Evolutionary conservation across 371 early-diverging fungal genomes (phyloP), one percentile per base, ranked within the genome.

Genomic region (Mycotypha africana): DNA sequence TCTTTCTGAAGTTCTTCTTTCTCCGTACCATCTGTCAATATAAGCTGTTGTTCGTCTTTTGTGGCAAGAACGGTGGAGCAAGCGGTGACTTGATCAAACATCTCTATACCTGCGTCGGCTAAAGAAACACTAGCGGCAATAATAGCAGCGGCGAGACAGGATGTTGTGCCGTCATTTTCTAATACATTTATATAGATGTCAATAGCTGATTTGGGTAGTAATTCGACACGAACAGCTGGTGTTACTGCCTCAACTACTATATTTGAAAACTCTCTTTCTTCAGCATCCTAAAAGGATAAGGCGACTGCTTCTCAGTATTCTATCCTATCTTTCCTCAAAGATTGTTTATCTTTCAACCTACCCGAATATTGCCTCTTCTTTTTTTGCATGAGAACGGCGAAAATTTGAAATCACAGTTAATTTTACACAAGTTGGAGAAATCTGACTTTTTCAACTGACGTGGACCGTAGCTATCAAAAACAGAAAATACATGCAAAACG

Each of bases 101-200:
- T 89, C 60, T 96, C 94, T 35, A 97, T 92, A 16, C 94, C 95
- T 2, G 95, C 95, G 64, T 95, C 92, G 60, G 88, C 92, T 20
- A 97, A 60, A 0, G 95, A 95, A 5, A 87, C 77, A 8, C 91
- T 86, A 4, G 94, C 89, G 33, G 85, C 88, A 22, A 88, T 85
- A 42, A 96, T 86, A 7, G 94, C 92, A 2, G 91, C 89, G 0
- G 91, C 85, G 23, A 95, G 53, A 47, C 88, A 82, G 12, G 85
- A 79, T 14, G 72, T 73, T 36, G 68, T 82, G 12, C 96, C 96
- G 47, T 93, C 94, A 47, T 78, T 82, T 58, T 96, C 92, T 15
- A 96, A 67, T 0, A 95, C 87, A 12, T 84, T 88, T 33, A 94
- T 79, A 57, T 78, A 91, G 19, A 94, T 74, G 59, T 93, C 93